Base-by-base conservation (phyloP, 2,329 filamentous ascomycete genomes). In the Venturiaceae sp. region DNA sequence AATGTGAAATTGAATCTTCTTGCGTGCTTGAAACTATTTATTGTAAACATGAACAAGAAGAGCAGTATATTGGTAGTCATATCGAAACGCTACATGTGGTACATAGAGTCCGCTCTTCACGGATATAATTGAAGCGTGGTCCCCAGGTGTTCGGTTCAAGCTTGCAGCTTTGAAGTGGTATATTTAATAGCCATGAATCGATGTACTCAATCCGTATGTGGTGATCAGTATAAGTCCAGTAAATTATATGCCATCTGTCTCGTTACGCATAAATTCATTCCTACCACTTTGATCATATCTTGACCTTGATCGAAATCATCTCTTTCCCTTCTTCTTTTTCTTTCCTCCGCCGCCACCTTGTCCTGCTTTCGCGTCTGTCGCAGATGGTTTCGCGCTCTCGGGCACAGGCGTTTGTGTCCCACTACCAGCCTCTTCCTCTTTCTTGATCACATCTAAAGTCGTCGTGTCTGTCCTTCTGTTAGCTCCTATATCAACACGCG, bases 261-360 rank as follows among this genome's bases (percentile, higher is more conserved):
- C 44, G 30, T 50, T 7, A 13, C 26, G 23, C 44, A 30, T 50
- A 50, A 16, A 28, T 28, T 14, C 11, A 14, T 46, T 1, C 23
- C 44, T 16, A 13, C 11, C 44, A 46, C 4, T n/a, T n/a, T n/a
- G n/a, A n/a, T 14, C 5, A 50, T 50, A 8, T 21, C 14, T 2
- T 6, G 11, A 1, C n/a, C n/a, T n/a, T n/a, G 9, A 14, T 13
- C 23, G 14, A n/a, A 30, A 14, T 74, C 69, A 77, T 71, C 76
- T 77, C 72, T 79, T 78, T 54, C 74, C 72, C 67, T 76, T 77
- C 68, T 77, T 77, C 64, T 78, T 78, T 68, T 78, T 78, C 68
- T 77, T 77, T 41, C 69, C 69, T 19, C 71, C 74, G 6, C 71
- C 74, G 6, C 71, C 74, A 14, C 66, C 69, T 14, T 66, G 65